A percentile compares a stretch with the other conserved stretches of the same genome.
These are phyloP conservation scores for Choiromyces venosus DNA, from an alignment of 495 filamentous ascomycete genomes.

Conservation along the genomic window DNA sequence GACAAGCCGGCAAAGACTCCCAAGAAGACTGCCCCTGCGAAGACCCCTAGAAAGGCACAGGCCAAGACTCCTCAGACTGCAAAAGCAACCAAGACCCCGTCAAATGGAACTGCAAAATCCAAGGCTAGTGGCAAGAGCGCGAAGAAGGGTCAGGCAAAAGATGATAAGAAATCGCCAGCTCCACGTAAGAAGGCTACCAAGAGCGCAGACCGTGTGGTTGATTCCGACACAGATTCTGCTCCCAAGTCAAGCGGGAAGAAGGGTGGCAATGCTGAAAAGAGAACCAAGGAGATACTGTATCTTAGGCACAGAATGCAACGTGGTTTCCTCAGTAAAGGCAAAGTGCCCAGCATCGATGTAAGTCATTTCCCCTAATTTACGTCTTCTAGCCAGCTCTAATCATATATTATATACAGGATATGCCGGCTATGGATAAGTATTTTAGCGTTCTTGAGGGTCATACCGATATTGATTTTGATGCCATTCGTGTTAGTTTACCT, in stretches of 20 bases:
- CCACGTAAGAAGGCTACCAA: conserved; percentile 29
- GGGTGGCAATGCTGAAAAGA: background rate
- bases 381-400: conserved; percentile 16
- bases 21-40: conserved; percentile 37
- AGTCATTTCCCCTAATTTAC: conserved; percentile 11
- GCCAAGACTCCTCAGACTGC: conserved; percentile 16
- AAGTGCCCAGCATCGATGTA: conserved; percentile 32
- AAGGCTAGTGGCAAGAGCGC: conserved; percentile 13
- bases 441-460: conserved; percentile 30
- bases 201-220: conserved; percentile 34
- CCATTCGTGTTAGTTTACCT: background rate
- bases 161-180: conserved; percentile 34
- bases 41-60: conserved; percentile 31
- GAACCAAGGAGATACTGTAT: conserved; percentile 25
- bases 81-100: conserved; percentile 36
- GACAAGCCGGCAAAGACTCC: conserved; percentile 40
- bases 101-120: conserved; percentile 31
- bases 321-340: conserved; percentile 37
- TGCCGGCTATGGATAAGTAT: conserved; percentile 31
- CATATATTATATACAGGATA: conserved; percentile 27
- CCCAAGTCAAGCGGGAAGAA: conserved; percentile 24
- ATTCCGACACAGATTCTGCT: conserved; percentile 34
- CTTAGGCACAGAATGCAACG: conserved; percentile 37
- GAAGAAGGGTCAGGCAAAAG: conserved; percentile 48
- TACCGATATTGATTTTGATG: background rate